Evolutionary conservation across 805 yeast species (phyloP), one percentile per base, ranked within the genome.

Genomic region (Candida pini): DNA sequence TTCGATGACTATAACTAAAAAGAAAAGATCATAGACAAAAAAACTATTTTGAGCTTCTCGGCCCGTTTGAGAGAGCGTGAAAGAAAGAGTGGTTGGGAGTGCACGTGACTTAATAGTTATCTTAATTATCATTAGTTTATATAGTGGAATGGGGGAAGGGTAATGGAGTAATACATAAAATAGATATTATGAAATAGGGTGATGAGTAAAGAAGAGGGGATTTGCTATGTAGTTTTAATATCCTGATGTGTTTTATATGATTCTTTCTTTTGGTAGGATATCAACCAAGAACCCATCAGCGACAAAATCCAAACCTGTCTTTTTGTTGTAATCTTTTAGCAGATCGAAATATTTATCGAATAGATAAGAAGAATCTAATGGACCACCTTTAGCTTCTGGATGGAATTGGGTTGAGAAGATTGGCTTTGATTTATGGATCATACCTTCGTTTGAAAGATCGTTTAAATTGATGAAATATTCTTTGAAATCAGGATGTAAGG

Each of bases 321-420:
- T 54, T 34, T 56, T 58, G 54, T 69, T 73, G 69, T 74, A 87
- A 30, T 63, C 64, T 30, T 66, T 69, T 44, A 92, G 80, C 53
- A 81, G 70, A 25, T 68, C 73, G 51, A 92, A 78, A 64, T 85
- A 92, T 62, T 79, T 86, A 69, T 92, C 97, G 51, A 92, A 92
- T 61, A 92, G 69, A 64, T 78, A 86, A 3, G 87, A 74, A 10
- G 96, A 84, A 63, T 92, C 99, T 53, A 83, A 72, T 39, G 99
- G 99, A 49, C 99, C 99, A 51, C 98, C 97, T 67, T 88, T 90
- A 38, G 98, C 97, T 64, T 92, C 99, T 31, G 99, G 99, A 61
- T 92, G 99, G 74, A 92, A 92, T 64, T 92, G 98, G 2, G 96
- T 87, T 25, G 96, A 86, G 66, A 90, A 92, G 36, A 90, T 84